Percentiles rank a stretch among this genome's conserved stretches.
Evolutionary conservation across 1,284 basidiomycete genomes (phyloP).

Genomic region (Schizophyllum amplum): DNA sequence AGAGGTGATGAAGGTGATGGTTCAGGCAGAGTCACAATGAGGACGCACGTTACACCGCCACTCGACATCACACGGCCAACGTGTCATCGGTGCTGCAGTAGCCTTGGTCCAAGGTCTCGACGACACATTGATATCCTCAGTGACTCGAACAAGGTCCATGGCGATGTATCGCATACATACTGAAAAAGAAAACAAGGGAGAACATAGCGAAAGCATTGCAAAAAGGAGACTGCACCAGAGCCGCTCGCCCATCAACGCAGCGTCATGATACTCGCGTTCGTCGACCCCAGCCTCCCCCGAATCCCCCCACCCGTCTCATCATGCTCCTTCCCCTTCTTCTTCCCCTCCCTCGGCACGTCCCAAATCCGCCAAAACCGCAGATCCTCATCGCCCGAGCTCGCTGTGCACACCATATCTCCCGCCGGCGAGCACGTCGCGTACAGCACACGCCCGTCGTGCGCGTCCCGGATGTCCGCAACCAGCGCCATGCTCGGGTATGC

Average conservation of each 20-base stretch:
- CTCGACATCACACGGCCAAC: neutral
- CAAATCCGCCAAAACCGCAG: conserved; percentile 88
- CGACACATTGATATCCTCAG: too few relatives aligned
- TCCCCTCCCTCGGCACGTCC: conserved; percentile 45
- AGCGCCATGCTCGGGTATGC: conserved; percentile 64
- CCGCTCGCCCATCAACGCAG: neutral
- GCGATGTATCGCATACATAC: neutral
- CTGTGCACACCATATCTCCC: conserved; percentile 85
- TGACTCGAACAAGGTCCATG: neutral
- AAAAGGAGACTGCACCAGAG: neutral
- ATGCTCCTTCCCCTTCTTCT: conserved; percentile 39
- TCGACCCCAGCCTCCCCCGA: neutral
- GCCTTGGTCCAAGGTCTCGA: too few relatives aligned
- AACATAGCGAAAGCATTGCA: neutral
- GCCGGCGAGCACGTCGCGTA: conserved; percentile 82
- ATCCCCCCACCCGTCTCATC: conserved; percentile 22
- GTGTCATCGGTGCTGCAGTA: too few relatives aligned
- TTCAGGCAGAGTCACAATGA: too few relatives aligned
- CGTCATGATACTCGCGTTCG: conserved; percentile 1
- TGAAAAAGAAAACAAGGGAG: neutral
- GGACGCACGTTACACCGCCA: neutral
- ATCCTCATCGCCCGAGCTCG: conserved; percentile 82
- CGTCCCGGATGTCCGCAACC: conserved; percentile 84
- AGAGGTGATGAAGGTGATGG: neutral
- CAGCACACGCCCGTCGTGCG: conserved; percentile 85